Evolutionary conservation across 1,284 basidiomycete species (phyloP).

Genomic region (Takashimella koratensis): DNA sequence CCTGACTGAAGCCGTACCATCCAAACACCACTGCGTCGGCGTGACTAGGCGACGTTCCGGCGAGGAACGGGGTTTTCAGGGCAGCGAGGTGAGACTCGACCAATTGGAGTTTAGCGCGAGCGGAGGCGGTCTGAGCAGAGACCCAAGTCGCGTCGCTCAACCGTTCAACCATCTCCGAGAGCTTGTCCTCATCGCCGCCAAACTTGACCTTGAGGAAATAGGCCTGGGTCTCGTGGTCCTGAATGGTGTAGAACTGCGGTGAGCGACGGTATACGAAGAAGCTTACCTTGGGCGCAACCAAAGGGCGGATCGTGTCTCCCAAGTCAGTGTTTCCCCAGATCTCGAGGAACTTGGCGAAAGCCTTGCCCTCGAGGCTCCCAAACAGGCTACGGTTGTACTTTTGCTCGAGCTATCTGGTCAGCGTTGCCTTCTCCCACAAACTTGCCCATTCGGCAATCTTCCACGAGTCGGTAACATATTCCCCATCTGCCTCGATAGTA

Average conservation of each 20-base stretch:
- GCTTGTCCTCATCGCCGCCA: slow-evolving; percentile 11
- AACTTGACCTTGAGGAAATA: slow-evolving; percentile 27
- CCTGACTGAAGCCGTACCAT: slow-evolving; percentile 10
- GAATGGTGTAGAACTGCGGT: not conserved
- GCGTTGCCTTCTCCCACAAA: no score
- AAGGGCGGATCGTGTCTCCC: slow-evolving; percentile 23
- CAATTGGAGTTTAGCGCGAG: not conserved
- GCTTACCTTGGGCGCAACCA: slow-evolving; percentile 10
- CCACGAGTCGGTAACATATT: slow-evolving; percentile 33
- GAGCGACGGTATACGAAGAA: slow-evolving; percentile 10
- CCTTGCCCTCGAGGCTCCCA: slow-evolving; percentile 14
- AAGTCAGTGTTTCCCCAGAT: slow-evolving; percentile 24
- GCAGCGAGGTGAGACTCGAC: slow-evolving; percentile 1
- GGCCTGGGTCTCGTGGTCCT: not conserved
- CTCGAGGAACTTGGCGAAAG: slow-evolving; percentile 26
- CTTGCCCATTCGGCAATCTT: slow-evolving; percentile 33
- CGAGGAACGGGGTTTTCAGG: slow-evolving; percentile 5
- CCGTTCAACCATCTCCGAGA: slow-evolving; percentile 2
- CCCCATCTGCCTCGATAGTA: slow-evolving; percentile 23
- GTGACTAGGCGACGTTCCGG: slow-evolving; percentile 10
- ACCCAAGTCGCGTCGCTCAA: slow-evolving; percentile 2
- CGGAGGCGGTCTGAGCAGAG: slow-evolving; percentile 1
- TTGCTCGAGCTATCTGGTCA: slow-evolving; percentile 20
- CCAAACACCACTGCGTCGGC: slow-evolving; percentile 13
- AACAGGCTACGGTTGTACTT: slow-evolving; percentile 33